These are phyloP conservation scores for Coemansia asiatica DNA, from an alignment of 192 early-diverging fungal species.

Conservation along the genomic window DNA sequence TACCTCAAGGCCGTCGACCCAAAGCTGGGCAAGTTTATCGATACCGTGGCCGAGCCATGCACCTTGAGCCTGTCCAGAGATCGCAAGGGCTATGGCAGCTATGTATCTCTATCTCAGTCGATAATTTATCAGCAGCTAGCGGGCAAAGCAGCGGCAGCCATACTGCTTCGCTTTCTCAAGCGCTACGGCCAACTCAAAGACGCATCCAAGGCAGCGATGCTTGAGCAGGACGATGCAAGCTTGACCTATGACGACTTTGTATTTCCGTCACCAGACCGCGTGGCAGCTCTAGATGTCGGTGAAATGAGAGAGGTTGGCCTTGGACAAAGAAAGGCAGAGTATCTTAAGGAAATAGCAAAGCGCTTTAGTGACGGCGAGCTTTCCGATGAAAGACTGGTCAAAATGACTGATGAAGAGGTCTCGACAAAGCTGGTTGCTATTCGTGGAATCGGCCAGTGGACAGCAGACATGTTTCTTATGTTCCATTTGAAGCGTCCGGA, in stretches of 20 bases:
- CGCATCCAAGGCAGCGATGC: constrained; percentile 9
- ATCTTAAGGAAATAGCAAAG: constrained; percentile 62
- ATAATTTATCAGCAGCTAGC: constrained; percentile 74
- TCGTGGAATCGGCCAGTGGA: constrained; percentile 71
- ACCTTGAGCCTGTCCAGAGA: constrained; percentile 29
- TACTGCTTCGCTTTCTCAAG: constrained; percentile 58
- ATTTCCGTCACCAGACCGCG: constrained; percentile 60
- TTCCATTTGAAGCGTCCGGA: constrained; percentile 70
- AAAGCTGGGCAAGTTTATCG: constrained; percentile 49
- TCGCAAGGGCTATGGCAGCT: constrained; percentile 29
- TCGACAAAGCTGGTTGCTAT: constrained; percentile 58
- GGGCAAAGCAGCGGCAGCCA: constrained; percentile 67
- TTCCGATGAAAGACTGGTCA: constrained; percentile 40
- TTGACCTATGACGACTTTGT: constrained; percentile 21
- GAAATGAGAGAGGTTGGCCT: constrained; percentile 39
- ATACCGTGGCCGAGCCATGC: constrained; percentile 27
- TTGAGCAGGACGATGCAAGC: neutral
- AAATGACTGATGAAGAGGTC: constrained; percentile 61
- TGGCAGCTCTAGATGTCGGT: constrained; percentile 50
- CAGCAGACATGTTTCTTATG: constrained; percentile 75
- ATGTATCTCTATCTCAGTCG: constrained; percentile 42
- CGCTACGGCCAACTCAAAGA: constrained; percentile 51
- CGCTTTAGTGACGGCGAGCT: constrained; percentile 61
- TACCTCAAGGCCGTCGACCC: constrained; percentile 52
- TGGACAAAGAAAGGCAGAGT: constrained; percentile 59